Percentiles rank a stretch among this genome's conserved stretches.
phyloP scores from a whole-genome alignment of 2,329 filamentous ascomycete species.

The Aureobasidium namibiae region DNA sequence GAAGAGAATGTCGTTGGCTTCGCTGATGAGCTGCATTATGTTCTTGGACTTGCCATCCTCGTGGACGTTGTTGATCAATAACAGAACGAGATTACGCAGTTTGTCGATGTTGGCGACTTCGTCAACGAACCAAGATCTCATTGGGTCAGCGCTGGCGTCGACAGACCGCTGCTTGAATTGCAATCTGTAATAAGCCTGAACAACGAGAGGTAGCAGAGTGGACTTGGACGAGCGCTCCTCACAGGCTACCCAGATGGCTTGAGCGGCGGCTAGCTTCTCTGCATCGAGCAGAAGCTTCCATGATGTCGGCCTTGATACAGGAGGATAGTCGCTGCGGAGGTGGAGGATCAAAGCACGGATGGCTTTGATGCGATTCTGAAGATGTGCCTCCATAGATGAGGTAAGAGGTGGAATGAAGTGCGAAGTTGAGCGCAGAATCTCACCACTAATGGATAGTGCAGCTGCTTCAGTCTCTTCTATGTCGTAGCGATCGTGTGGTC shows the following conservation, averaged over 20 bases:
- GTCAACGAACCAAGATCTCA: constrained; percentile 18
- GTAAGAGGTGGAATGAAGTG: constrained; percentile 61
- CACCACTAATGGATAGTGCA: constrained; percentile 67
- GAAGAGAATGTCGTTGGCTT: constrained; percentile 69
- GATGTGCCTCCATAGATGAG: constrained; percentile 72
- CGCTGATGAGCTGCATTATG: constrained; percentile 41
- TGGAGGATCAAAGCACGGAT: constrained; percentile 67
- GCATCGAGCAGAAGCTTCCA: constrained; percentile 85
- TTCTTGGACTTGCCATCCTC: constrained; percentile 55
- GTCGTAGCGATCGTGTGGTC: constrained; percentile 49
- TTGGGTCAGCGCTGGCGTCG: constrained; percentile 1
- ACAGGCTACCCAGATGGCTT: constrained; percentile 71
- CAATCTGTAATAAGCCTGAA: constrained; percentile 1
- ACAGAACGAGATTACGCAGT: constrained; percentile 9
- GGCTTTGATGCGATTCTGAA: constrained; percentile 63
- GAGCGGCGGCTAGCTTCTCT: constrained; percentile 78
- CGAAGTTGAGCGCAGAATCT: constrained; percentile 71
- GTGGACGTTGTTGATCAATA: constrained; percentile 53
- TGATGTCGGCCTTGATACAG: constrained; percentile 58
- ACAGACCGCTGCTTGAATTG: background rate
- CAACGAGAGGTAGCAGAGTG: constrained; percentile 5
- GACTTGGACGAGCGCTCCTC: constrained; percentile 43
- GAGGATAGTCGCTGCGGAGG: constrained; percentile 54
- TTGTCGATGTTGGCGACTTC: constrained; percentile 42
- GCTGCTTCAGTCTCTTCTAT: constrained; percentile 65